phyloP scores from a whole-genome alignment of 2,329 filamentous ascomycete genomes.

The Colletotrichum graminicola region DNA sequence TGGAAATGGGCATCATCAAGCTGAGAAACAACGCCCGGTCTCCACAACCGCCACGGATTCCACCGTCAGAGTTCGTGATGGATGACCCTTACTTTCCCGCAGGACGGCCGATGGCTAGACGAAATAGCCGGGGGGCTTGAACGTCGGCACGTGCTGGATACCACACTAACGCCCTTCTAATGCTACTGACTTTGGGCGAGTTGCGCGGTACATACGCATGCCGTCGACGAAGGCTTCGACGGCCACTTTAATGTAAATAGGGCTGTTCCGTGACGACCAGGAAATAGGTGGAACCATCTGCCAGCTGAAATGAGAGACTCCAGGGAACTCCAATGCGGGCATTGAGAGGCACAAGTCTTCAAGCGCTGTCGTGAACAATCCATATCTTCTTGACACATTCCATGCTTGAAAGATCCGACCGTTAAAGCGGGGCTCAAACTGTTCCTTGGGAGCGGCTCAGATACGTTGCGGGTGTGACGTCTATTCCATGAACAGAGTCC shows the following conservation, averaged over 20 bases:
- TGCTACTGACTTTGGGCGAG: neutral
- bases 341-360: neutral
- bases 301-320: neutral
- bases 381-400: conserved; percentile 28
- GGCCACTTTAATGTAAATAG: conserved; percentile 34
- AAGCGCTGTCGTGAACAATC: conserved; percentile 3
- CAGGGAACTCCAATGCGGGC: neutral
- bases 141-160: conserved; percentile 33
- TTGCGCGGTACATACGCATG: conserved; percentile 18
- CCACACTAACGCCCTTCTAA: conserved; percentile 11
- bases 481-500: conserved; percentile 13
- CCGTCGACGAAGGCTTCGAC: neutral
- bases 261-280: neutral
- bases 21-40: conserved; percentile 21
- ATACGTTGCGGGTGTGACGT: neutral
- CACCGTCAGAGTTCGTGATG: conserved; percentile 27
- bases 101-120: conserved; percentile 27
- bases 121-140: conserved; percentile 24
- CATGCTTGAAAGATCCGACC: conserved; percentile 31
- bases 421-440: neutral
- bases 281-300: neutral
- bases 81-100: conserved; percentile 36
- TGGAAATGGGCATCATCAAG: conserved; percentile 40
- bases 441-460: neutral
- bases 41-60: neutral